Conservation (phyloP, 169 alveolate genomes). For the Perkinsus marinus region DNA sequence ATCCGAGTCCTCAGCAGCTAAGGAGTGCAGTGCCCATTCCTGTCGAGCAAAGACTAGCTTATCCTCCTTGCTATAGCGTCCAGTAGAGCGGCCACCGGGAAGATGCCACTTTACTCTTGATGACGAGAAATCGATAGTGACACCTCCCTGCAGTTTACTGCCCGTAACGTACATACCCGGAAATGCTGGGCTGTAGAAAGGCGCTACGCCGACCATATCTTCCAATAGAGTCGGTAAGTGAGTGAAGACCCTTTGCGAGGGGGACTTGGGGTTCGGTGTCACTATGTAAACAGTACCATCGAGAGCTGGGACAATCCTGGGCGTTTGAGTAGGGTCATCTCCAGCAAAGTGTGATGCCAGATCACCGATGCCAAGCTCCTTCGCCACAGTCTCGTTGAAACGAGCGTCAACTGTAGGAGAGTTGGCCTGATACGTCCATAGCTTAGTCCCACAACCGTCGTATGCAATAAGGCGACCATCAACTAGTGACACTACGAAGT, state of each 20-base stretch:
- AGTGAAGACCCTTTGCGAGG: neutral
- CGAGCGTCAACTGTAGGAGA: neutral
- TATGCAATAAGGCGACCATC: neutral
- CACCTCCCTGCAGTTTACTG: neutral
- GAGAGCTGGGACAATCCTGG: neutral
- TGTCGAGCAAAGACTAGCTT: neutral
- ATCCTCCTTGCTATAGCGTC: neutral
- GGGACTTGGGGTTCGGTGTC: neutral
- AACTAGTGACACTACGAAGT: neutral
- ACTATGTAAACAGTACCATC: neutral
- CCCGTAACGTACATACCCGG: neutral
- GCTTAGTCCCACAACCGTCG: neutral
- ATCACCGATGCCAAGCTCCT: neutral
- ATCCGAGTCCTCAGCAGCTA: neutral
- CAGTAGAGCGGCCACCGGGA: neutral
- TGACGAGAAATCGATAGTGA: neutral
- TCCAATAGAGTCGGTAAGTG: neutral
- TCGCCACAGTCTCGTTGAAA: neutral
- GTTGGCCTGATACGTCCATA: neutral
- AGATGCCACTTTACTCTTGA: neutral
- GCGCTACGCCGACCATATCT: neutral
- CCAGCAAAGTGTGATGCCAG: neutral
- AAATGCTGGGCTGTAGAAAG: neutral
- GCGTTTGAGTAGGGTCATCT: neutral
- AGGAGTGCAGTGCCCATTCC: neutral